phyloP scores from a whole-genome alignment of 345 rosid genomes.

The Citrus hindsii region DNA sequence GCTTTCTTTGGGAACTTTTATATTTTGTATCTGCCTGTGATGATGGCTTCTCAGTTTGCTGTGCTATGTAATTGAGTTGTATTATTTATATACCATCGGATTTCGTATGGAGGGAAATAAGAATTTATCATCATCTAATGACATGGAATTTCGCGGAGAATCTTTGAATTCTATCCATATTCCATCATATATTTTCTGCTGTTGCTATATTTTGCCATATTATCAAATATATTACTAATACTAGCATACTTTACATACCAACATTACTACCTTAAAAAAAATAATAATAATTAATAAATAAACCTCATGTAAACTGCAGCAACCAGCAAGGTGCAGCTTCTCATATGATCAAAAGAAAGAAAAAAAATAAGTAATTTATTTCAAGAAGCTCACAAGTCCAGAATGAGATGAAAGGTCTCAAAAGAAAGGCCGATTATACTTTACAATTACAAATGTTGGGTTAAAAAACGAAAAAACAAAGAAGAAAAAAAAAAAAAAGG shows the following conservation, averaged over 20 bases:
- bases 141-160: too few species aligned
- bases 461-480: constrained; percentile 11
- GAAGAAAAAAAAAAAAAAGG: background rate
- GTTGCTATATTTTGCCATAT: too few species aligned
- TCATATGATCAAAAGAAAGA: too few species aligned
- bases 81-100: background rate
- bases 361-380: background rate
- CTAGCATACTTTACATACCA: too few species aligned
- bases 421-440: constrained; percentile 23
- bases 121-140: too few species aligned
- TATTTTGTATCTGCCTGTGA: constrained; percentile 2
- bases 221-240: too few species aligned
- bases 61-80: background rate
- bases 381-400: constrained; percentile 8
- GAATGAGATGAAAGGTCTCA: background rate
- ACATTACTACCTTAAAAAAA: too few species aligned
- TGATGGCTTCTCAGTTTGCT: background rate
- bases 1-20: too few species aligned
- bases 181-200: too few species aligned
- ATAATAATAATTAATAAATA: background rate
- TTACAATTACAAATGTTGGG: constrained; percentile 32
- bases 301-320: background rate
- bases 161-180: too few species aligned
- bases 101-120: too few species aligned
- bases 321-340: too few species aligned